Evolutionary conservation across 352 stramenopile species (phyloP), one percentile per base, ranked within the genome.

Genomic region (Phytophthora vignae): DNA sequence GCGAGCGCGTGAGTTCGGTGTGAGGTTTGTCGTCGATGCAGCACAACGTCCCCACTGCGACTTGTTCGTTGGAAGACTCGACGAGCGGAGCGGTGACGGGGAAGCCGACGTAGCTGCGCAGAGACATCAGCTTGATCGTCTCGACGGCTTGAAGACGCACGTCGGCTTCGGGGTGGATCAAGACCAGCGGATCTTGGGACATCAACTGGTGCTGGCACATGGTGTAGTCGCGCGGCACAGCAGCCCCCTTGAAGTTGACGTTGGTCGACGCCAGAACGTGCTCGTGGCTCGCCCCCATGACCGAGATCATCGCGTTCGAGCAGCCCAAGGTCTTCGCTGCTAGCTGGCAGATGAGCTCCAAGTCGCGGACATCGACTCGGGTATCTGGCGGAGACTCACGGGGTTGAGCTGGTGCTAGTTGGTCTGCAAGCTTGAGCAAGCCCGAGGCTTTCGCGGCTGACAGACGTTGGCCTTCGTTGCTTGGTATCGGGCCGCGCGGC

Each of bases 171-270:
- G 83, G 83, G 36, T 91, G 81, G 8, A 81, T 73, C 22, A 90
- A 55, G 2, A 91, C 71, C 12, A 88, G 54, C n/a, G 82, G 79
- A 21, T 79, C 65, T 50, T 73, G 52, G 15, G 69, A 77, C 81
- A 92, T 90, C 36, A 90, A 53, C 19, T 77, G 79, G 55, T 90
- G 83, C 55, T 85, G 73, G 58, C 85, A 90, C 54, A 92, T 76
- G 4, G 82, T 79, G 19, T 88, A 67, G 54, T 87, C 71, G 15
- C 83, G 76, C 5, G 79, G 71, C 2, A 88, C 54, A 73, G 73
- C 67, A 63, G 61, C 56, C 64, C 61, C 63, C 6, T 49, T 55
- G 54, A 73, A 69, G 4, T 65, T 58, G 2, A 48, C 15, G 44
- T 77, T 27, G 10, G 80, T 84, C 36, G 76, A 76, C 5, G 84